phyloP scores from a whole-genome alignment of 192 early-diverging fungal species.

The Podila verticillata region DNA sequence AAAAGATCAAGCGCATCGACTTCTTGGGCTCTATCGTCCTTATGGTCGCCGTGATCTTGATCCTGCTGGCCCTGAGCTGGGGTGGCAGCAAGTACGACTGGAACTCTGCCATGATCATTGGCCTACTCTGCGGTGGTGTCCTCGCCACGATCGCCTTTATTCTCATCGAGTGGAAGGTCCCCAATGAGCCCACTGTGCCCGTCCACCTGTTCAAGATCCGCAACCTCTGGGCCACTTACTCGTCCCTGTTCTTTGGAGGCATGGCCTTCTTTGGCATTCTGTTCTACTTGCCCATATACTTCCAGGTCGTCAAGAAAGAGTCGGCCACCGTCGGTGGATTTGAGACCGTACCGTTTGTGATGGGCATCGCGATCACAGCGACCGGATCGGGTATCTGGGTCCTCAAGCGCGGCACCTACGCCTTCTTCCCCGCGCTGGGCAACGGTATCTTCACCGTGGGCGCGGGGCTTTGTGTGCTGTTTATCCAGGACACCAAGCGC shows the following conservation, averaged over 20 bases:
- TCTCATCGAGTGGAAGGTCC: slow-evolving; percentile 58
- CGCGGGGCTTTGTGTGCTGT: background rate
- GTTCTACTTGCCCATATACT: slow-evolving; percentile 50
- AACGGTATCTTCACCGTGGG: background rate
- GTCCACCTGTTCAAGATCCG: slow-evolving; percentile 65
- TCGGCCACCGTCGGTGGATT: slow-evolving; percentile 54
- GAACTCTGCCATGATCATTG: slow-evolving; percentile 64
- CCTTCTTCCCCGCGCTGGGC: slow-evolving; percentile 6
- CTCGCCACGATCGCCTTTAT: slow-evolving; percentile 50
- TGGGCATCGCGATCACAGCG: slow-evolving; percentile 22
- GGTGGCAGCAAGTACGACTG: slow-evolving; percentile 69
- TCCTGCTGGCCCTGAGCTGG: slow-evolving; percentile 73
- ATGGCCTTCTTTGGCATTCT: slow-evolving; percentile 46
- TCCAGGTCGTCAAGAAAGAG: slow-evolving; percentile 32
- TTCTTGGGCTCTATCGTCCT: slow-evolving; percentile 62
- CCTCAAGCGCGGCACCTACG: slow-evolving; percentile 5
- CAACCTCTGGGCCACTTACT: slow-evolving; percentile 38
- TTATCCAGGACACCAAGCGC: background rate
- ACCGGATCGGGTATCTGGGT: slow-evolving; percentile 24
- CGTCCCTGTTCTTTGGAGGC: slow-evolving; percentile 46
- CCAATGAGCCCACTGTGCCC: slow-evolving; percentile 73
- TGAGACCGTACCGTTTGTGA: slow-evolving; percentile 50
- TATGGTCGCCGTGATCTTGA: slow-evolving; percentile 59
- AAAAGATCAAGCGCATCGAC: slow-evolving; percentile 72
- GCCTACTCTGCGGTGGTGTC: slow-evolving; percentile 55